These are phyloP conservation scores for Diplodia seriata DNA, from an alignment of 2,329 filamentous ascomycete genomes.

Conservation along the genomic window DNA sequence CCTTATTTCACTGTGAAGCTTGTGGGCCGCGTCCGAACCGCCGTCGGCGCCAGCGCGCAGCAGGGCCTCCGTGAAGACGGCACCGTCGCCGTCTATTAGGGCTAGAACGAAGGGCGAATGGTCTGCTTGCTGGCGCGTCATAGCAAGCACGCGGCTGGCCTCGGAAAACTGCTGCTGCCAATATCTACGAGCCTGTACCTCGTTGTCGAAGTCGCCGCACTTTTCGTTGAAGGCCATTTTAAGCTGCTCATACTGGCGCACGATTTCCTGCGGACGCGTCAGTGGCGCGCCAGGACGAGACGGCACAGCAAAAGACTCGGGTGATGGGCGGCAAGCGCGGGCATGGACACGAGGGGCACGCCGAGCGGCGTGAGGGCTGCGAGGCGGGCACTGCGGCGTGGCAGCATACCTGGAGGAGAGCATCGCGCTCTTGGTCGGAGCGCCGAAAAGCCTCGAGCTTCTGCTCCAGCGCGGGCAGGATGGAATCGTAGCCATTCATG, in stretches of 20 bases:
- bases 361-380: not conserved
- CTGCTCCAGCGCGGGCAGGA: constrained; percentile 25
- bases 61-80: constrained; percentile 55
- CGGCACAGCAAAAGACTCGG: no score
- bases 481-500: constrained; percentile 31
- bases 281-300: constrained; percentile 1
- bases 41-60: constrained; percentile 52
- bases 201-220: constrained; percentile 47
- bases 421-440: constrained; percentile 48
- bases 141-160: constrained; percentile 5
- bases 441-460: constrained; percentile 46
- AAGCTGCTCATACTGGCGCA: constrained; percentile 43
- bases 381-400: constrained; percentile 9
- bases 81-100: constrained; percentile 59
- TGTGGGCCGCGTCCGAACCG: constrained; percentile 56
- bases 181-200: constrained; percentile 45
- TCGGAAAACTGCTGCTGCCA: constrained; percentile 41
- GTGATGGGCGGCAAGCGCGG: not conserved
- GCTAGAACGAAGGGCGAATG: constrained; percentile 54
- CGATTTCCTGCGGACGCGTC: constrained; percentile 37
- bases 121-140: constrained; percentile 36
- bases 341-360: not conserved
- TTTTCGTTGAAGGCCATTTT: constrained; percentile 43
- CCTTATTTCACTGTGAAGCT: constrained; percentile 51
- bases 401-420: constrained; percentile 42